phyloP scores from a whole-genome alignment of 805 yeast genomes.

The Zygoascus ofunaensis region DNA sequence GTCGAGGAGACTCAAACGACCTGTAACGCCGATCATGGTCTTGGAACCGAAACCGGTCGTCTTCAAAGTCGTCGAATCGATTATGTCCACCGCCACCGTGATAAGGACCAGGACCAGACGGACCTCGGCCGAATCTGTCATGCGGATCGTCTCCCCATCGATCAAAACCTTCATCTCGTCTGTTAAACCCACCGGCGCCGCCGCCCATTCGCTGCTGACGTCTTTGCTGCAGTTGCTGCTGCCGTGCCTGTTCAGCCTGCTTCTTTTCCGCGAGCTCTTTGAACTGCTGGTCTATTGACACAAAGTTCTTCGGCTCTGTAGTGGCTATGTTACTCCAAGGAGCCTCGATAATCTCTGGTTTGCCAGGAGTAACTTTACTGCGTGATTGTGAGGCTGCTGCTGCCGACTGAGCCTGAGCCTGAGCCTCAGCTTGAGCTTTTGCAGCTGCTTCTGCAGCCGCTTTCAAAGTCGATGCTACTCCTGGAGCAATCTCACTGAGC shows the following conservation, averaged over 20 bases:
- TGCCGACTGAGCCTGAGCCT: slow-evolving; percentile 2
- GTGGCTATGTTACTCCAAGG: slow-evolving; percentile 14
- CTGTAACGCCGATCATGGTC: slow-evolving; percentile 19
- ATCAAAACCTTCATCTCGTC: slow-evolving; percentile 4
- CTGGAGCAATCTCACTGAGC: background rate
- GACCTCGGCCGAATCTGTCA: background rate
- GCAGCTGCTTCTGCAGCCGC: too few species aligned
- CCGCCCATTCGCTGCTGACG: background rate
- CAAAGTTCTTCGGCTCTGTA: slow-evolving; percentile 7
- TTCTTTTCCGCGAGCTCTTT: slow-evolving; percentile 16
- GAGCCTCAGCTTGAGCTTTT: too few species aligned
- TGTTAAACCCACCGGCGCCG: slow-evolving; percentile 4
- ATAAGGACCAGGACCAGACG: background rate
- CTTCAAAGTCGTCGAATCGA: slow-evolving; percentile 9
- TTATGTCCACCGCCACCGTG: slow-evolving; percentile 3
- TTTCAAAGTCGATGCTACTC: too few species aligned
- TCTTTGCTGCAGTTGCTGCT: slow-evolving; percentile 4
- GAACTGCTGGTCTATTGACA: slow-evolving; percentile 20
- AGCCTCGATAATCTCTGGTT: slow-evolving; percentile 6
- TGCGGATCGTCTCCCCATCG: background rate
- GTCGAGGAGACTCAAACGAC: slow-evolving; percentile 16
- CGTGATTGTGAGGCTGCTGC: slow-evolving; percentile 5
- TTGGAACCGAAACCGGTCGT: slow-evolving; percentile 17
- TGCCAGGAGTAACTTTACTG: background rate
- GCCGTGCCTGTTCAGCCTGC: slow-evolving; percentile 1